These are phyloP conservation scores for Penicillium roqueforti DNA, from an alignment of 495 filamentous ascomycete species.

Conservation along the genomic window DNA sequence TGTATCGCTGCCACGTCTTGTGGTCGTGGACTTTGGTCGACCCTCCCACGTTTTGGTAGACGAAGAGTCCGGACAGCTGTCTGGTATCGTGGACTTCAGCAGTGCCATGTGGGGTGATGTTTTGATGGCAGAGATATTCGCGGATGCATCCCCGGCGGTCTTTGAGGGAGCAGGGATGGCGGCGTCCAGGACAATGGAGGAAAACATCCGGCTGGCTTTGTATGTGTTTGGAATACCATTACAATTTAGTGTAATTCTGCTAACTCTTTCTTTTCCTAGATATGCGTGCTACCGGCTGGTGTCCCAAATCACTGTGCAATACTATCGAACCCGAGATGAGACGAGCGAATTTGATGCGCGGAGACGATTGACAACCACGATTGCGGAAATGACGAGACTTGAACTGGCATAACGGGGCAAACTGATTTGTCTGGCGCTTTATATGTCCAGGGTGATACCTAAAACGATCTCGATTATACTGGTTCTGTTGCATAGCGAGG, in stretches of 20 bases:
- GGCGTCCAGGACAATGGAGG: slow-evolving; percentile 17
- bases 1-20: slow-evolving; percentile 52
- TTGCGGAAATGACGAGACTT: slow-evolving; percentile 24
- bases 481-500: slow-evolving; percentile 1
- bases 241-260: neutral
- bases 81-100: slow-evolving; percentile 45
- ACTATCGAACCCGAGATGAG: slow-evolving; percentile 39
- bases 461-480: slow-evolving; percentile 2
- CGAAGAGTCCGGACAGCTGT: slow-evolving; percentile 39
- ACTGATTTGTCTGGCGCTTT: neutral
- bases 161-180: slow-evolving; percentile 40
- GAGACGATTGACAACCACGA: slow-evolving; percentile 30
- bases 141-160: slow-evolving; percentile 30
- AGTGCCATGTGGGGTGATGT: slow-evolving; percentile 49
- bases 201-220: slow-evolving; percentile 33
- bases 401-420: neutral
- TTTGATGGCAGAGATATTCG: slow-evolving; percentile 44
- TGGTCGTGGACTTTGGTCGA: slow-evolving; percentile 54
- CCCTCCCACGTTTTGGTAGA: slow-evolving; percentile 57
- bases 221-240: slow-evolving; percentile 19
- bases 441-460: slow-evolving; percentile 11
- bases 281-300: slow-evolving; percentile 43
- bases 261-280: slow-evolving; percentile 16
- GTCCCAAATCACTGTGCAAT: slow-evolving; percentile 37
- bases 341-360: slow-evolving; percentile 37